A percentile compares a stretch with the other conserved stretches of the same genome.
phyloP scores from a whole-genome alignment of 306 rosid species.

The Vigna hirtella region DNA sequence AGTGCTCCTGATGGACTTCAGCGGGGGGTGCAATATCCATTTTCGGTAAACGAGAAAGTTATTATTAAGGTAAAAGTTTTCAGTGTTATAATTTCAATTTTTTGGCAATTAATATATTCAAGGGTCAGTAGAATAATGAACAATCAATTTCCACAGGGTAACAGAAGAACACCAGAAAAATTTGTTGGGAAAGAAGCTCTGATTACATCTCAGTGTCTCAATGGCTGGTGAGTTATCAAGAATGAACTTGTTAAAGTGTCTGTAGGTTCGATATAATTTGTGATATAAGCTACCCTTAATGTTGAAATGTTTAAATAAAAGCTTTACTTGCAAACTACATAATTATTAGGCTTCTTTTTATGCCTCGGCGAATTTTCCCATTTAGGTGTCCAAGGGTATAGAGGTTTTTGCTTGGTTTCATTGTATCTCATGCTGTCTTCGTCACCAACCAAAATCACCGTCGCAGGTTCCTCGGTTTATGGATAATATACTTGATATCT shows the following conservation, averaged over 20 bases:
- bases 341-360: background rate
- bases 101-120: conserved; percentile 14
- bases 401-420: conserved; percentile 5
- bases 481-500: background rate
- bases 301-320: background rate
- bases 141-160: conserved; percentile 74
- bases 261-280: conserved; percentile 20
- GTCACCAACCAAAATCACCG: background rate
- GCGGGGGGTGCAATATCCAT: conserved; percentile 93
- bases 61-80: conserved; percentile 74
- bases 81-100: conserved; percentile 33
- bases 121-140: conserved; percentile 30
- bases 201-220: conserved; percentile 98
- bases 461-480: background rate
- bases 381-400: background rate
- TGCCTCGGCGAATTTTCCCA: background rate
- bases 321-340: background rate
- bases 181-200: conserved; percentile 99
- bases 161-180: conserved; percentile 94
- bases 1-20: conserved; percentile 64
- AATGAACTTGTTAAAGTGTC: conserved; percentile 40
- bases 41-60: conserved; percentile 93
- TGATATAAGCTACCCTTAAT: conserved; percentile 13
- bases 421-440: conserved; percentile 11
- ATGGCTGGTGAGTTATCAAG: conserved; percentile 88